phyloP scores from a whole-genome alignment of 805 yeast genomes.

The Danielia reshetovae region DNA sequence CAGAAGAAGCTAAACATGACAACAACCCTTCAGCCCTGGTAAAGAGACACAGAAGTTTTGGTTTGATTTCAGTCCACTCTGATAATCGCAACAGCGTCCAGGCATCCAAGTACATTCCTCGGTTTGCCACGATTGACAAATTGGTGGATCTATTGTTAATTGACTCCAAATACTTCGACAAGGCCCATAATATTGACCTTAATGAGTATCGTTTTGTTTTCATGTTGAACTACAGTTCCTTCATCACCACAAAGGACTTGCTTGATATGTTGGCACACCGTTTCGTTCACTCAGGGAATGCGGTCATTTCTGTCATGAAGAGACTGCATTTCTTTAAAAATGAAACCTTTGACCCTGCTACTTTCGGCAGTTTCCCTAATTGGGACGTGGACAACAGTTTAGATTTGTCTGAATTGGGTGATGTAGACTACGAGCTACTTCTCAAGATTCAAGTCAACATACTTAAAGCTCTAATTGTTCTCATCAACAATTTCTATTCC shows the following conservation, averaged over 20 bases:
- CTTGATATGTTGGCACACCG: constrained; percentile 38
- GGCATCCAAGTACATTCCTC: constrained; percentile 25
- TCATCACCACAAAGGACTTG: constrained; percentile 36
- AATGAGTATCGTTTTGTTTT: constrained; percentile 40
- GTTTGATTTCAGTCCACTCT: constrained; percentile 17
- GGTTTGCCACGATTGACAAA: constrained; percentile 63
- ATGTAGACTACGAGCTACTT: constrained; percentile 61
- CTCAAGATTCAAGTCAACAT: constrained; percentile 80
- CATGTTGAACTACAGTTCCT: constrained; percentile 38
- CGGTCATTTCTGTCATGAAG: constrained; percentile 42
- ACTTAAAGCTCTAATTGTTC: constrained; percentile 66
- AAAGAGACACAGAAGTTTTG: constrained; percentile 18
- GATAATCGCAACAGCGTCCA: background rate
- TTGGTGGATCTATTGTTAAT: constrained; percentile 73
- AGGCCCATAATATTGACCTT: constrained; percentile 30
- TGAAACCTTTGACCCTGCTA: constrained; percentile 8
- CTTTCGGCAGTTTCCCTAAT: constrained; percentile 43
- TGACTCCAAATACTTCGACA: constrained; percentile 60
- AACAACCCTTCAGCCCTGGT: constrained; percentile 2
- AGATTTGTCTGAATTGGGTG: constrained; percentile 38
- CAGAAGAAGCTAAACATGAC: constrained; percentile 13
- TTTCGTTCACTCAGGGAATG: constrained; percentile 42
- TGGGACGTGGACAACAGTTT: constrained; percentile 48
- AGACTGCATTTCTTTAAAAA: constrained; percentile 18
- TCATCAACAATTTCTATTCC: constrained; percentile 68